Evolutionary conservation across 169 alveolate species (phyloP).

Genomic region (Plasmodium gallinaceum): DNA sequence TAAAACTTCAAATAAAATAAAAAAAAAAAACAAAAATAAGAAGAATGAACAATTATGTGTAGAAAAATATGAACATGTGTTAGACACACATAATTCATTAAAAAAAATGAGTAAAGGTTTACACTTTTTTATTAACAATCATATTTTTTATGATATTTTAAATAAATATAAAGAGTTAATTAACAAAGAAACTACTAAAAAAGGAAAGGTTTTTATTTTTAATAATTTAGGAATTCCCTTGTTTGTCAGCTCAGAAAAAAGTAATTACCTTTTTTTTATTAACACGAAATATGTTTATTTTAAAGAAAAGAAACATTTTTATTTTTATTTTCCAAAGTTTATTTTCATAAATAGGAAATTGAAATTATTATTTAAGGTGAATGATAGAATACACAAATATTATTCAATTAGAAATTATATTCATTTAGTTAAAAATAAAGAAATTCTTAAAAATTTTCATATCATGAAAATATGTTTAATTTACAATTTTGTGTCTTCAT

Average conservation of each 20-base stretch:
- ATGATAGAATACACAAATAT: slow-evolving; percentile 14
- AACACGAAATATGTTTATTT: slow-evolving; percentile 27
- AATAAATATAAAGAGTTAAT: slow-evolving; percentile 19
- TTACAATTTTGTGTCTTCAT: slow-evolving; percentile 28
- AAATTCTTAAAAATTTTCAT: slow-evolving; percentile 8
- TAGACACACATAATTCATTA: background rate
- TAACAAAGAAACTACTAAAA: slow-evolving; percentile 19
- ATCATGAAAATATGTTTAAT: slow-evolving; percentile 29
- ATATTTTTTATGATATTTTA: slow-evolving; percentile 1
- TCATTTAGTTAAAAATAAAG: slow-evolving; percentile 10
- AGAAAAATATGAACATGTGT: background rate
- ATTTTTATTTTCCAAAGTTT: slow-evolving; percentile 53
- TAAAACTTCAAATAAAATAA: background rate
- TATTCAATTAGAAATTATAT: slow-evolving; percentile 13
- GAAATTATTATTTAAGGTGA: slow-evolving; percentile 11
- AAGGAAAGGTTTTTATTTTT: slow-evolving; percentile 32
- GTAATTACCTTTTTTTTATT: slow-evolving; percentile 25
- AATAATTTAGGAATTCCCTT: slow-evolving; percentile 55
- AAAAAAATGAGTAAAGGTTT: background rate
- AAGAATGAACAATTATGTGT: background rate
- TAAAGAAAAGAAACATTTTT: slow-evolving; percentile 41
- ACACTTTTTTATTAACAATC: slow-evolving; percentile 1
- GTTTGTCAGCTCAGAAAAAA: slow-evolving; percentile 29
- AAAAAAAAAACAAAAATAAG: background rate
- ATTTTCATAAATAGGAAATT: slow-evolving; percentile 10